These are phyloP conservation scores for Psophocarpus tetragonolobus DNA, from an alignment of 306 rosid genomes.

Conservation along the genomic window DNA sequence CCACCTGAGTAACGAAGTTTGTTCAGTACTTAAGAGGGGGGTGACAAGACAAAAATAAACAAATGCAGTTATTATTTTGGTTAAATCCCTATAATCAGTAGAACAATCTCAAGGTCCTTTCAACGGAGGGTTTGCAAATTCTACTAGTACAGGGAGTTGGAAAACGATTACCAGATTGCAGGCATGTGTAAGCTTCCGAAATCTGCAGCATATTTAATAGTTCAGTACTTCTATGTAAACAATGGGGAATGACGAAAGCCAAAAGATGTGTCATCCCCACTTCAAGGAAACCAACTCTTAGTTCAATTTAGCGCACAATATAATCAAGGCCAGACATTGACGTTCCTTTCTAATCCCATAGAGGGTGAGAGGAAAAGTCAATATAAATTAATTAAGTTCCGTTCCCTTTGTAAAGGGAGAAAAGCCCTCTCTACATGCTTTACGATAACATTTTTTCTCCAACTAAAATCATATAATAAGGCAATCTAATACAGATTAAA, in stretches of 20 bases:
- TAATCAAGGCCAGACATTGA: background rate
- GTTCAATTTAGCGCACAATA: background rate
- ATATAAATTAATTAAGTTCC: background rate
- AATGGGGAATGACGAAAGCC: background rate
- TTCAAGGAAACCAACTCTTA: background rate
- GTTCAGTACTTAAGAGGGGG: conserved; percentile 24
- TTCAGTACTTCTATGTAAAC: conserved; percentile 18
- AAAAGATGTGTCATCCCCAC: background rate
- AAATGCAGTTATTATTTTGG: conserved; percentile 2
- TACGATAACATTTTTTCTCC: background rate
- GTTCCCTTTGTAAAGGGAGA: background rate
- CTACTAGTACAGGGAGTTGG: conserved; percentile 8
- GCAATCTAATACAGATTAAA: background rate
- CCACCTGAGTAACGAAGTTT: conserved; percentile 49
- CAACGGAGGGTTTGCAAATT: conserved; percentile 19
- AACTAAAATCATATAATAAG: background rate
- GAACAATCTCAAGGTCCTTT: conserved; percentile 5
- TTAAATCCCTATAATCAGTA: background rate
- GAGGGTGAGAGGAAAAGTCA: background rate
- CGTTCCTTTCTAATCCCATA: background rate
- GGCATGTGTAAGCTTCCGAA: conserved; percentile 67
- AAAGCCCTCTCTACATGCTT: background rate
- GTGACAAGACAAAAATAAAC: conserved; percentile 6
- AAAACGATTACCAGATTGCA: conserved; percentile 63
- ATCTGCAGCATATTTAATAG: conserved; percentile 57